These are phyloP conservation scores for Hymenoscyphus fructigenus DNA, from an alignment of 2,329 filamentous ascomycete species.

Conservation along the genomic window DNA sequence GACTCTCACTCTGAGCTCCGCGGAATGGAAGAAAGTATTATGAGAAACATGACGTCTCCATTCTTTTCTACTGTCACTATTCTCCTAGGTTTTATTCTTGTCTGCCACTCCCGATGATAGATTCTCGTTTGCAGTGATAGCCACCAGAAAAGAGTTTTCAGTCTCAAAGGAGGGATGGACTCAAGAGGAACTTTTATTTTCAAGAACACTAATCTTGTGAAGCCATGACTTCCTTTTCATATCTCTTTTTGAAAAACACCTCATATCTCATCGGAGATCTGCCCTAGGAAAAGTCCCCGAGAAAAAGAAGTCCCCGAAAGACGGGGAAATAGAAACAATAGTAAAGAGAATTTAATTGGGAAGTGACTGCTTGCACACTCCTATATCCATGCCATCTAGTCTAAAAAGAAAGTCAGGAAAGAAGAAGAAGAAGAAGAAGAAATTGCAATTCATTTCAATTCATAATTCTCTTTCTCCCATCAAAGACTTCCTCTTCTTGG, in stretches of 20 bases:
- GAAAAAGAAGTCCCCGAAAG: neutral
- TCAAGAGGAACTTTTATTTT: neutral
- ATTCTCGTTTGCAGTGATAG: too few species aligned
- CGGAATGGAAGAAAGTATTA: too few species aligned
- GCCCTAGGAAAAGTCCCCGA: neutral
- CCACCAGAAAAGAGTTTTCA: neutral
- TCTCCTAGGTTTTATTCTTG: too few species aligned
- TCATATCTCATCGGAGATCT: neutral
- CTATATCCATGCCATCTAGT: conserved; percentile 2
- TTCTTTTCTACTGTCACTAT: too few species aligned
- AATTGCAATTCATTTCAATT: neutral
- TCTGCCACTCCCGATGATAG: too few species aligned
- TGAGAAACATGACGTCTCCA: too few species aligned
- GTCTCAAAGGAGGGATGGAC: neutral
- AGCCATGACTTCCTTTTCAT: neutral
- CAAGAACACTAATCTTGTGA: neutral
- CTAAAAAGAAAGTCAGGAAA: neutral
- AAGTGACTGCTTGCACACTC: conserved; percentile 1
- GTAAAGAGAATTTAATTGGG: neutral
- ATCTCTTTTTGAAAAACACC: neutral
- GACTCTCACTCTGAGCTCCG: too few species aligned
- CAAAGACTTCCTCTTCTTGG: conserved; percentile 70
- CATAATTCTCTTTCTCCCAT: conserved; percentile 17
- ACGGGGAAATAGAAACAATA: neutral
- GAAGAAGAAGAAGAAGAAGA: too few species aligned